Conservation (phyloP, 495 filamentous ascomycete genomes). For the Penicillium taxi region DNA sequence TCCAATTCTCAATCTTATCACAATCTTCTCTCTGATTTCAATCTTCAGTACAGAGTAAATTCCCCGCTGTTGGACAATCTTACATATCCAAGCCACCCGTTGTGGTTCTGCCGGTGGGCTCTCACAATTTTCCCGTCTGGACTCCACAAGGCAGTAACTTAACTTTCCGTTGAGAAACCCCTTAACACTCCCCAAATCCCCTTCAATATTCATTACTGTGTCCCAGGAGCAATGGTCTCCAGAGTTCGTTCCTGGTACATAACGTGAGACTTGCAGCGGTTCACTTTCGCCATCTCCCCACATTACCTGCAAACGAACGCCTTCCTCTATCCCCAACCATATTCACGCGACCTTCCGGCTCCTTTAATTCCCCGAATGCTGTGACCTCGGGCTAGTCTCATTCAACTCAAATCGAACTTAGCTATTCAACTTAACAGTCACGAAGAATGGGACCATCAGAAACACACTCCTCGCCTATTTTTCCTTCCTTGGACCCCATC, state of each 20-base stretch:
- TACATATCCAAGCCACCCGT: slow-evolving; percentile 1
- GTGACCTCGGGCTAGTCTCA: slow-evolving; percentile 9
- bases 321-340: slow-evolving; percentile 3
- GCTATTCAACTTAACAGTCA: background rate
- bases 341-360: slow-evolving; percentile 14
- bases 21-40: too few relatives aligned
- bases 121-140: slow-evolving; percentile 26
- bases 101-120: slow-evolving; percentile 16
- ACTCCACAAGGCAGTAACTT: slow-evolving; percentile 24
- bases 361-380: background rate
- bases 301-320: slow-evolving; percentile 4
- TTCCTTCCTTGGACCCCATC: slow-evolving; percentile 37
- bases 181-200: slow-evolving; percentile 1
- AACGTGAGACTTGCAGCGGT: slow-evolving; percentile 2
- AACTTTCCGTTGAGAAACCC: slow-evolving; percentile 10
- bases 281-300: background rate
- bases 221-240: slow-evolving; percentile 21
- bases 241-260: slow-evolving; percentile 17
- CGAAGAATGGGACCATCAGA: slow-evolving; percentile 37
- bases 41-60: background rate
- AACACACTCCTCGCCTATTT: slow-evolving; percentile 33
- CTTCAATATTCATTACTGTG: slow-evolving; percentile 1
- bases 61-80: background rate
- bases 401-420: slow-evolving; percentile 7
- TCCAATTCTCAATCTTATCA: too few relatives aligned